Evolutionary conservation across 805 yeast genomes (phyloP).

Genomic region (Suhomyces prunicola): DNA sequence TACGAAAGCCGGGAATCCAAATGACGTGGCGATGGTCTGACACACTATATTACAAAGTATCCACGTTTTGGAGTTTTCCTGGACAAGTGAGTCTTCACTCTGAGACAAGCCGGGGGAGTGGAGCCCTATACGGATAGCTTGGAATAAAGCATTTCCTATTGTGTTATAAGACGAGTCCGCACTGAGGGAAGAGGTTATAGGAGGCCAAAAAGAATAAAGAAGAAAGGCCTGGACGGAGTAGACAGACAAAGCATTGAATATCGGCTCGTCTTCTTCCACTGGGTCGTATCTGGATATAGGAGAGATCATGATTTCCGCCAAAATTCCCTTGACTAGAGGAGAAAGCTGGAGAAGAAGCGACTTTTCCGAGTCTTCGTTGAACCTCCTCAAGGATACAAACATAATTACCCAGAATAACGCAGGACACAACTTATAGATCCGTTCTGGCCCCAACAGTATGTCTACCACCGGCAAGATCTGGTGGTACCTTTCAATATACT

Average conservation of each 20-base stretch:
- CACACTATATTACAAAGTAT: conserved; percentile 87
- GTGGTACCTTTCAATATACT: conserved; percentile 76
- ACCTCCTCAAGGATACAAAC: conserved; percentile 69
- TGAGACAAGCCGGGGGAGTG: conserved; percentile 52
- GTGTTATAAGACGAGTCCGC: conserved; percentile 97
- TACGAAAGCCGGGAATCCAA: conserved; percentile 93
- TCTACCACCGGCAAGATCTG: conserved; percentile 87
- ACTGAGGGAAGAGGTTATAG: conserved; percentile 86
- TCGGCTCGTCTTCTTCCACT: conserved; percentile 73
- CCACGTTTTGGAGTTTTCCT: conserved; percentile 90
- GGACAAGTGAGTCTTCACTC: conserved; percentile 21
- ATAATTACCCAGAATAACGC: conserved; percentile 91
- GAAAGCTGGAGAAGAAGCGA: conserved; percentile 59
- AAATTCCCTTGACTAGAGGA: conserved; percentile 66
- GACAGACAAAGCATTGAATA: conserved; percentile 84
- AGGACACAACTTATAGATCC: conserved; percentile 75
- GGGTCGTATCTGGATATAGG: conserved; percentile 87
- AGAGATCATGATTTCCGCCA: conserved; percentile 85
- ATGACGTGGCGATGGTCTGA: conserved; percentile 85
- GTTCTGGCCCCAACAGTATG: conserved; percentile 75
- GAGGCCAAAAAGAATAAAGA: conserved; percentile 92
- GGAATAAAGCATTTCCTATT: conserved; percentile 87
- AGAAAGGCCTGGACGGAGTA: conserved; percentile 92
- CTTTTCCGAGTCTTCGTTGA: conserved; percentile 29
- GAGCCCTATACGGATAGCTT: conserved; percentile 87